Percentiles rank a stretch among this genome's conserved stretches.
phyloP scores from a whole-genome alignment of 2,329 filamentous ascomycete genomes.

The Talaromyces pinophilus region DNA sequence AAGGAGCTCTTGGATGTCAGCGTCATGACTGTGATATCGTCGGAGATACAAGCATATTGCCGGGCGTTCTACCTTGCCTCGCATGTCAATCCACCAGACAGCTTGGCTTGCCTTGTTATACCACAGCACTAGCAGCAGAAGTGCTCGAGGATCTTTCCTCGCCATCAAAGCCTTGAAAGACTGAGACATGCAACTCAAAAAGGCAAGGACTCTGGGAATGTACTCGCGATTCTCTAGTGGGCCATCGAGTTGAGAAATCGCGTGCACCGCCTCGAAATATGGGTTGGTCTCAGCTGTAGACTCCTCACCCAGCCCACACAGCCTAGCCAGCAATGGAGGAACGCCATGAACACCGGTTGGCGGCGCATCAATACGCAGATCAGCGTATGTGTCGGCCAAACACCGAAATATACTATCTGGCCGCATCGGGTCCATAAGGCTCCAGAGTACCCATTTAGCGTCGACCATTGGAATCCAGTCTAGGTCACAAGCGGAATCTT shows the following conservation, averaged over 20 bases:
- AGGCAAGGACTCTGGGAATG: constrained; percentile 32
- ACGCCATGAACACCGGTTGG: constrained; percentile 29
- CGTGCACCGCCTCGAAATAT: constrained; percentile 45
- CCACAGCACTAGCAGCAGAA: constrained; percentile 48
- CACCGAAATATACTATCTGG: constrained; percentile 51
- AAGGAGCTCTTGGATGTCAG: neutral
- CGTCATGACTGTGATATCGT: constrained; percentile 33
- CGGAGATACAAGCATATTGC: constrained; percentile 45
- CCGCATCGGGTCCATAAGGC: constrained; percentile 52
- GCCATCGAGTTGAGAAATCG: constrained; percentile 35
- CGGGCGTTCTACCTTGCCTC: constrained; percentile 47
- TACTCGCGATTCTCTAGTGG: constrained; percentile 30
- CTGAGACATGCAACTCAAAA: constrained; percentile 39
- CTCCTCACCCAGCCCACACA: constrained; percentile 31
- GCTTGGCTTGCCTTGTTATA: constrained; percentile 44
- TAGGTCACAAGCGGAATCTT: constrained; percentile 49
- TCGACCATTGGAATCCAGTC: constrained; percentile 61
- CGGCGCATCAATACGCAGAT: constrained; percentile 41
- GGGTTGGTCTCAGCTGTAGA: constrained; percentile 41
- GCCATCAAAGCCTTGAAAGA: constrained; percentile 38
- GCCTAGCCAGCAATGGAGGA: constrained; percentile 24
- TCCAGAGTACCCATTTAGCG: constrained; percentile 58
- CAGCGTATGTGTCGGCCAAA: constrained; percentile 36
- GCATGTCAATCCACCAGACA: constrained; percentile 50
- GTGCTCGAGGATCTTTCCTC: constrained; percentile 40